A percentile compares a stretch with the other conserved stretches of the same genome.
Conservation (phyloP, 2,329 filamentous ascomycete genomes). For the Monosporascus cannonballus region DNA sequence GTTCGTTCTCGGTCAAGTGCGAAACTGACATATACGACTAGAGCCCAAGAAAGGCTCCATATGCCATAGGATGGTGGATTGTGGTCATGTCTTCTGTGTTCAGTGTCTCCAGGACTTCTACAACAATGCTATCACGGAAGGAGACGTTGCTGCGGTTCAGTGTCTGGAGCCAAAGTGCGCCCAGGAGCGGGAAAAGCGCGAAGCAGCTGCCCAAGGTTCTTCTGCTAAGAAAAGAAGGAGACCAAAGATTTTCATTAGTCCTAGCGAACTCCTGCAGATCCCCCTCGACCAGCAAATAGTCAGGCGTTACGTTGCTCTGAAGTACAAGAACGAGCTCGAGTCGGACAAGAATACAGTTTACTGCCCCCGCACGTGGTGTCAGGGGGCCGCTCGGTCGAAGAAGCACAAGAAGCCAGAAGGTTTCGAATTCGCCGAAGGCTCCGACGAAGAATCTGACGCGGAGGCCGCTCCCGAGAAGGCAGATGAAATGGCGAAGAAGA, state of each 20-base stretch:
- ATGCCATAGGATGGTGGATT: slow-evolving; percentile 78
- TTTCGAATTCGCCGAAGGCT: slow-evolving; percentile 51
- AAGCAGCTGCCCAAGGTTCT: slow-evolving; percentile 24
- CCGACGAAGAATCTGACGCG: slow-evolving; percentile 45
- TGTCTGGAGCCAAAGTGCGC: slow-evolving; percentile 78
- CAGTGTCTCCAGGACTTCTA: slow-evolving; percentile 88
- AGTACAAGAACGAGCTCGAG: slow-evolving; percentile 88
- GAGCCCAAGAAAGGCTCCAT: slow-evolving; percentile 83
- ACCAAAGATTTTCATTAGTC: slow-evolving; percentile 63
- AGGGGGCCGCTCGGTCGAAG: slow-evolving; percentile 75
- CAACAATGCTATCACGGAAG: slow-evolving; percentile 78
- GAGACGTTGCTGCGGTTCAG: slow-evolving; percentile 70
- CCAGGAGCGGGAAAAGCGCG: slow-evolving; percentile 56
- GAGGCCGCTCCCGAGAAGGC: slow-evolving; percentile 36
- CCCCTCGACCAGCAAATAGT: slow-evolving; percentile 66
- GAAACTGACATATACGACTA: slow-evolving; percentile 21
- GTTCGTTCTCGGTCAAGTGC: neutral
- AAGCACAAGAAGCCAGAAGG: slow-evolving; percentile 66
- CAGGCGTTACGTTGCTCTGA: slow-evolving; percentile 80
- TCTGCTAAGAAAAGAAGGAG: slow-evolving; percentile 46
- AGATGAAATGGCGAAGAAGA: slow-evolving; percentile 20
- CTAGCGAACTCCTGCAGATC: slow-evolving; percentile 77
- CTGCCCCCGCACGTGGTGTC: slow-evolving; percentile 88
- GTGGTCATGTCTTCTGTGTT: slow-evolving; percentile 86
- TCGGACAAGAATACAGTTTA: slow-evolving; percentile 88